A percentile compares a stretch with the other conserved stretches of the same genome.
These are phyloP conservation scores for Hericium erinaceus DNA, from an alignment of 768 basidiomycete genomes.

Conservation along the genomic window DNA sequence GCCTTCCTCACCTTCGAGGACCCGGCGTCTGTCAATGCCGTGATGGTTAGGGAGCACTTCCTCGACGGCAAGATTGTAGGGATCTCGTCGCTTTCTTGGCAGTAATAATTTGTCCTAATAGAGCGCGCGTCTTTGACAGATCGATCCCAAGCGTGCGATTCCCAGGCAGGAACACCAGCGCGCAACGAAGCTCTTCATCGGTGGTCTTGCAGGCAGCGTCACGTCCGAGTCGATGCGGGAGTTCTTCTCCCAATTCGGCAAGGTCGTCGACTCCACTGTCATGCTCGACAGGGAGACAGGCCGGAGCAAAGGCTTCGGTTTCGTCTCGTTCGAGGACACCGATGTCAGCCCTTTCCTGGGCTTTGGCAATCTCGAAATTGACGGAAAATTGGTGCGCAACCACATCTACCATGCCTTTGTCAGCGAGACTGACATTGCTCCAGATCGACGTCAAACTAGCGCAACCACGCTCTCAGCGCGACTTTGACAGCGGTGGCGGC, in stretches of 20 bases:
- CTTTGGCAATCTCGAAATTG: slow-evolving; percentile 77
- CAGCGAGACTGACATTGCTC: not conserved
- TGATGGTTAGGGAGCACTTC: slow-evolving; percentile 88
- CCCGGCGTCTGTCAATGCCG: slow-evolving; percentile 82
- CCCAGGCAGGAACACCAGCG: slow-evolving; percentile 90
- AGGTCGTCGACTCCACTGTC: slow-evolving; percentile 93
- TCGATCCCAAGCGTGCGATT: slow-evolving; percentile 96
- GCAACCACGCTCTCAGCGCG: slow-evolving; percentile 76
- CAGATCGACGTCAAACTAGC: slow-evolving; percentile 96
- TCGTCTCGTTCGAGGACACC: slow-evolving; percentile 88
- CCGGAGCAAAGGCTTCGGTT: slow-evolving; percentile 92
- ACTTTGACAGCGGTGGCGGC: slow-evolving; percentile 22
- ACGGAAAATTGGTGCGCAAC: slow-evolving; percentile 76
- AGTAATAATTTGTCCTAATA: not conserved
- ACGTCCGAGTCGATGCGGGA: slow-evolving; percentile 87
- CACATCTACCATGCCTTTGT: not conserved
- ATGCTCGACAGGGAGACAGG: slow-evolving; percentile 96
- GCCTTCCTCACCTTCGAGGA: slow-evolving; percentile 95
- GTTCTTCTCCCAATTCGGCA: slow-evolving; percentile 89
- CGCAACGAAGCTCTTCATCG: slow-evolving; percentile 91
- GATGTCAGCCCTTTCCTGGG: slow-evolving; percentile 81
- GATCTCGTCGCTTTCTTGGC: not conserved
- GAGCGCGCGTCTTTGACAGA: slow-evolving; percentile 37
- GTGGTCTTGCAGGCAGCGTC: slow-evolving; percentile 81
- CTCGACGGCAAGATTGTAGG: slow-evolving; percentile 90